Evolutionary conservation across 1,139 yeast species (phyloP).

Genomic region (Geotrichum restrictum): DNA sequence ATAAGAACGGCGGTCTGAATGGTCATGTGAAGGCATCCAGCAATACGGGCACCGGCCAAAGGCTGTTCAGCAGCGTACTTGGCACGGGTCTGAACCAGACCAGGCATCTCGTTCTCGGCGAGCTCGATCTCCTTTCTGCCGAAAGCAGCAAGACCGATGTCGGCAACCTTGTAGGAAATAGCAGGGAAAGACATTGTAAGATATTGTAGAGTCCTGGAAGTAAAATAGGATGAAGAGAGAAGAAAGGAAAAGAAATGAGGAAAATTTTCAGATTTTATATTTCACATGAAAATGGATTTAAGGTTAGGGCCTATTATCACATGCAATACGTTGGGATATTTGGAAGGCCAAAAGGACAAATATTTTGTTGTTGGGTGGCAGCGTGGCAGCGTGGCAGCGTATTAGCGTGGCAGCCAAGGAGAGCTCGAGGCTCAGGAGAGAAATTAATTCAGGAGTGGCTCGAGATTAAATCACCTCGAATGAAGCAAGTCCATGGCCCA

Average conservation of each 20-base stretch:
- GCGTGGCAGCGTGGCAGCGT: too few species aligned
- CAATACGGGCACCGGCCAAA: conserved; percentile 96
- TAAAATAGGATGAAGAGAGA: conserved; percentile 7
- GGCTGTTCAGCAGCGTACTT: conserved; percentile 92
- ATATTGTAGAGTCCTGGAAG: conserved; percentile 8
- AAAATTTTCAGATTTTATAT: neutral
- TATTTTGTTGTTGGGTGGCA: too few species aligned
- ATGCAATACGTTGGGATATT: conserved; percentile 1
- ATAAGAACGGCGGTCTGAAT: conserved; percentile 98
- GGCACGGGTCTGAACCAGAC: conserved; percentile 96
- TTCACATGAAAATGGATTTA: neutral
- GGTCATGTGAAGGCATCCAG: conserved; percentile 99
- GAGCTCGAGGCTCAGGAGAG: neutral
- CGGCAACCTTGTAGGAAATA: conserved; percentile 89
- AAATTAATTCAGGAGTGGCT: too few species aligned
- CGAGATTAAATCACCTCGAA: neutral
- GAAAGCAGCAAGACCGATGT: conserved; percentile 97
- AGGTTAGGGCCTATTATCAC: neutral
- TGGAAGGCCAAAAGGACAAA: neutral
- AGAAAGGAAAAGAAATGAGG: neutral
- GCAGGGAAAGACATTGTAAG: conserved; percentile 31
- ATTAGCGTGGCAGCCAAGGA: neutral
- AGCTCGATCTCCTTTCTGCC: conserved; percentile 99
- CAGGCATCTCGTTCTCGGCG: conserved; percentile 99
- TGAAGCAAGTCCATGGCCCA: too few species aligned